These are phyloP conservation scores for Lavandula angustifolia DNA, from an alignment of 257 asterid species.

Conservation along the genomic window DNA sequence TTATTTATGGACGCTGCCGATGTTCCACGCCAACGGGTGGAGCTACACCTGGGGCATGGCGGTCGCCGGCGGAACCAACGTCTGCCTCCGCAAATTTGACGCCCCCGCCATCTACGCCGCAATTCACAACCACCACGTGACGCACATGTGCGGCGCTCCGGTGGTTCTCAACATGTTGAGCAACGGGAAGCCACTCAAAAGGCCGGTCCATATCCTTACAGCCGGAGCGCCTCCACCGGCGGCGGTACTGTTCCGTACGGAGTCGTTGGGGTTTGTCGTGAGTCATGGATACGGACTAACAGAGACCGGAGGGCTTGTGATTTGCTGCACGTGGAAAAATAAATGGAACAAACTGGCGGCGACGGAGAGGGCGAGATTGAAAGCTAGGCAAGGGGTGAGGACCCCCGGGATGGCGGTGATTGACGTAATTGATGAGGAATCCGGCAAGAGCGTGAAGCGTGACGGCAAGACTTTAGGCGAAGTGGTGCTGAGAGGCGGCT, in stretches of 20 bases:
- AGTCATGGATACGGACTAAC: slow-evolving; percentile 80
- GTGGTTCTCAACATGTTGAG: slow-evolving; percentile 72
- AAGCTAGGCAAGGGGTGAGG: slow-evolving; percentile 72
- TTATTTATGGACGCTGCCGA: slow-evolving; percentile 82
- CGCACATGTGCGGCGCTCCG: slow-evolving; percentile 92
- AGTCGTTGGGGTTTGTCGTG: slow-evolving; percentile 62
- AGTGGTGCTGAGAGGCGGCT: slow-evolving; percentile 56
- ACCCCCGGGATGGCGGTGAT: slow-evolving; percentile 55
- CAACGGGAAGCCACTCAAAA: slow-evolving; percentile 33
- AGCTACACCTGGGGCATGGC: slow-evolving; percentile 88
- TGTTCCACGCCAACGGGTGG: slow-evolving; percentile 95
- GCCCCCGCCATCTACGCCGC: slow-evolving; percentile 44
- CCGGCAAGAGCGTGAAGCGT: slow-evolving; percentile 48
- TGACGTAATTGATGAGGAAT: slow-evolving; percentile 51
- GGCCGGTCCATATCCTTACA: slow-evolving; percentile 53
- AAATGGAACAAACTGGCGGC: slow-evolving; percentile 66
- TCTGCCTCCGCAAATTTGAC: slow-evolving; percentile 71
- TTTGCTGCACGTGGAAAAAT: slow-evolving; percentile 61
- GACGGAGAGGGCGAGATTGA: slow-evolving; percentile 59
- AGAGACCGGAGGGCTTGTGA: slow-evolving; percentile 71
- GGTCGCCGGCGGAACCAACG: slow-evolving; percentile 62
- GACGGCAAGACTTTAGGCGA: slow-evolving; percentile 64
- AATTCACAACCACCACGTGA: slow-evolving; percentile 46
- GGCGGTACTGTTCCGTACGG: slow-evolving; percentile 55
- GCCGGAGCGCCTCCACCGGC: slow-evolving; percentile 89